These are phyloP conservation scores for Solanum clarkiae DNA, from an alignment of 257 asterid species.

Conservation along the genomic window DNA sequence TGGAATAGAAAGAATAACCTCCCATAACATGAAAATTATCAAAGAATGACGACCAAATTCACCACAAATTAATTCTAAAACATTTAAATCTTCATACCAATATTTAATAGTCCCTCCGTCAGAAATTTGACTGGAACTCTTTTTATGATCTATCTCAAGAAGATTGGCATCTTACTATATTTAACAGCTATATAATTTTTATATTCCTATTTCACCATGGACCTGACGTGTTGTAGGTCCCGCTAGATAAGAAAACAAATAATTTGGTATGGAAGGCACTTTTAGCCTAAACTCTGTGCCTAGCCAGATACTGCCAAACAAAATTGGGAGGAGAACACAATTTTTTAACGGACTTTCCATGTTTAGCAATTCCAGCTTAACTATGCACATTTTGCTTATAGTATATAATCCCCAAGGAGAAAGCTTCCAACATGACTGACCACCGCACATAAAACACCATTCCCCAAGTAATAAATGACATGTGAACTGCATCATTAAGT, in stretches of 20 bases:
- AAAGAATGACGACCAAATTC: not conserved
- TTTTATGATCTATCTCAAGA: not conserved
- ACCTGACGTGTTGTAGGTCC: not conserved
- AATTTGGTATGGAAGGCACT: not conserved
- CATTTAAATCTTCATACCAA: not conserved
- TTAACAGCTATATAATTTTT: not conserved
- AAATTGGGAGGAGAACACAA: not conserved
- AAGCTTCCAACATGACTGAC: not conserved
- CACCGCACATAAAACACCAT: not conserved
- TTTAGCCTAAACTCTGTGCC: not conserved
- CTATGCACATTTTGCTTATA: not conserved
- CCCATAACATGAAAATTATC: not conserved
- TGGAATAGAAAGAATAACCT: not conserved
- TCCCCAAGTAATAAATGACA: not conserved
- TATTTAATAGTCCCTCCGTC: not conserved
- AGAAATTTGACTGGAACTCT: not conserved
- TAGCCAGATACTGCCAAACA: not conserved
- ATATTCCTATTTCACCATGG: not conserved
- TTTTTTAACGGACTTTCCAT: not conserved
- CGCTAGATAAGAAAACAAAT: not conserved
- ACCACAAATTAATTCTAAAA: not conserved
- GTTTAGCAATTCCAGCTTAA: not conserved
- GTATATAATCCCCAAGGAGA: not conserved
- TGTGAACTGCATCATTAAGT: not conserved
- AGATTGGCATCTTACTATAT: not conserved